Evolutionary conservation across 1,284 basidiomycete species (phyloP).

Genomic region (Heterobasidion irregulare): DNA sequence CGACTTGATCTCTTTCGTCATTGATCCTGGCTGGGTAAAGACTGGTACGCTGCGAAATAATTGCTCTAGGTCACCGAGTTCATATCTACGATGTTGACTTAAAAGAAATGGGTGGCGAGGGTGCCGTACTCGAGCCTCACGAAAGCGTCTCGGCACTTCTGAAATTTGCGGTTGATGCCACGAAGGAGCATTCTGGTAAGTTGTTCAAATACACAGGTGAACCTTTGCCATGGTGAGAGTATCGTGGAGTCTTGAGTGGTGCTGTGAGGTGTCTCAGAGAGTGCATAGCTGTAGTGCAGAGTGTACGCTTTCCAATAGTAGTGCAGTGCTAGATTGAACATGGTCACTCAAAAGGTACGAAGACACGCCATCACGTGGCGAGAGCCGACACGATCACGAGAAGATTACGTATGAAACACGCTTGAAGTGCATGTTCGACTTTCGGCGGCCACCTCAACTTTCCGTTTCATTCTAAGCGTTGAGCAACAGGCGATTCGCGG

Average conservation of each 20-base stretch:
- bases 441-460: neutral
- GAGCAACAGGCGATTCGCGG: slow-evolving; percentile 1
- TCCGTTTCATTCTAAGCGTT: neutral
- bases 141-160: slow-evolving; percentile 19
- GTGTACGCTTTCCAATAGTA: neutral
- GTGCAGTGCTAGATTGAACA: too few species aligned
- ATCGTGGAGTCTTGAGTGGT: neutral
- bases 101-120: slow-evolving; percentile 23
- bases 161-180: slow-evolving; percentile 16
- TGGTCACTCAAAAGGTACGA: too few species aligned
- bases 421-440: neutral
- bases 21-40: slow-evolving; percentile 25
- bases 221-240: slow-evolving; percentile 12
- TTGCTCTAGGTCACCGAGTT: neutral
- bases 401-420: neutral
- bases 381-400: neutral
- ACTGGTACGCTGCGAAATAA: slow-evolving; percentile 15
- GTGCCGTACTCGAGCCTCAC: slow-evolving; percentile 21
- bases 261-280: neutral
- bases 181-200: slow-evolving; percentile 19
- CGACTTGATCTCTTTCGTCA: slow-evolving; percentile 15
- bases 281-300: neutral
- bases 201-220: slow-evolving; percentile 22
- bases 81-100: neutral
- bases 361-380: neutral